Evolutionary conservation across 108 stramenopile species (phyloP).

Genomic region (Nannochloropsis granulata): DNA sequence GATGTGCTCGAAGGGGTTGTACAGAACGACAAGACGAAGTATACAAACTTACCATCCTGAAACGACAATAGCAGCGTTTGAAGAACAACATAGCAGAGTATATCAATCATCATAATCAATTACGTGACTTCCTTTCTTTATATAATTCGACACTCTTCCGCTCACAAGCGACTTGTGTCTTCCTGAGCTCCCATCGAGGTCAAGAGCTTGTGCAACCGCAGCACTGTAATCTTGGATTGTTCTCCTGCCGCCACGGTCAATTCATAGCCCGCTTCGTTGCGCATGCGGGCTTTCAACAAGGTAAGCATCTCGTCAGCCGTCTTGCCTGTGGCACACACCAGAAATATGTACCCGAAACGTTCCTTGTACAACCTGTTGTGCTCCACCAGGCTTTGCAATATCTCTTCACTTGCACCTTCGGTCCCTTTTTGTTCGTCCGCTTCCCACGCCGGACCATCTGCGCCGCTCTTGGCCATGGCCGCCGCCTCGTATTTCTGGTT

Average conservation of each 20-base stretch:
- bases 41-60: not conserved
- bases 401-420: slow-evolving; percentile 18
- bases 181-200: not conserved
- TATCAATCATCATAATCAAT: not conserved
- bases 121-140: not conserved
- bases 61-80: not conserved
- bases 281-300: slow-evolving; percentile 3
- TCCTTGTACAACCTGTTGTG: slow-evolving; percentile 10
- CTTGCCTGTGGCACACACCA: slow-evolving; percentile 34
- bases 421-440: slow-evolving; percentile 29
- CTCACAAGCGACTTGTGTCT: not conserved
- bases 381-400: slow-evolving; percentile 7
- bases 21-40: not conserved
- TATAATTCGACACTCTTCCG: not conserved
- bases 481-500: not conserved
- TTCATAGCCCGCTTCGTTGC: slow-evolving; percentile 17
- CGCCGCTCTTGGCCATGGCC: slow-evolving; percentile 1
- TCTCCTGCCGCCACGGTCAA: slow-evolving; percentile 15
- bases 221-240: slow-evolving; percentile 16
- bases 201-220: slow-evolving; percentile 12
- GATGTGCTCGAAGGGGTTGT: slow-evolving; percentile 12
- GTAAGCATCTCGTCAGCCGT: slow-evolving; percentile 30
- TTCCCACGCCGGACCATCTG: slow-evolving; percentile 21
- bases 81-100: not conserved
- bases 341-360: slow-evolving; percentile 27